Evolutionary conservation across 768 basidiomycete species (phyloP), one percentile per base, ranked within the genome.

Genomic region (Termitomyces sp.): DNA sequence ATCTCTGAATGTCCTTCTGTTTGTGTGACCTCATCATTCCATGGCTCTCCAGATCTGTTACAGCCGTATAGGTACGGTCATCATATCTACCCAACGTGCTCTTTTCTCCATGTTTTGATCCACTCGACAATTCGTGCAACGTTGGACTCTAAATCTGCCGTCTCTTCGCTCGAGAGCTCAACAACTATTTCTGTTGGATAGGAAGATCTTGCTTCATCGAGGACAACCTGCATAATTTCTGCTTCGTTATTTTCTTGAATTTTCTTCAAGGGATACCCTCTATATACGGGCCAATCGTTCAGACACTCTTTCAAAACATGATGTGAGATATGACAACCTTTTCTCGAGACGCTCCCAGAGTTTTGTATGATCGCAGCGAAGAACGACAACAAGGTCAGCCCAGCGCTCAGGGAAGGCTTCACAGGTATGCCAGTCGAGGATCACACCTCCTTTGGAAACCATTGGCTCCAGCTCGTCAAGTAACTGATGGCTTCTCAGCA

Each of bases 171-270:
- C 58, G 80, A 72, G 25, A 98, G 76, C 66, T 92, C 92, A 17
- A 98, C 87, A 25, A 98, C 82, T 60, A 96, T 90, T 69, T 91
- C 87, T n/a, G 79, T 66, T 0, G 87, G 81, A 70, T 98, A 99
- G 0, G 93, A 91, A 38, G 85, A 84, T 43, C 85, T 79, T 4
- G 96, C 95, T 70, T 99, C 97, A 32, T 92, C 88, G 11, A 90
- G 75, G 37, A 97, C 86, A 50, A 95, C 85, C 66, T 91, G 80
- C 95, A 98, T 97, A 67, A 99, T 98, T 75, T 99, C 97, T 12
- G 95, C 95, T 66, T 95, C 90, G 71, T 98, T 95, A 71, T 99
- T 99, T 73, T 99, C 97, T 69, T 95, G 90, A 5, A 99, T 92
- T 73, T 99, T 99, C 69, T 92, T 92, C 48, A 95, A 71, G 1